Evolutionary conservation across 2,329 filamentous ascomycete genomes (phyloP), one percentile per base, ranked within the genome.

Genomic region (Talaromyces sp.): DNA sequence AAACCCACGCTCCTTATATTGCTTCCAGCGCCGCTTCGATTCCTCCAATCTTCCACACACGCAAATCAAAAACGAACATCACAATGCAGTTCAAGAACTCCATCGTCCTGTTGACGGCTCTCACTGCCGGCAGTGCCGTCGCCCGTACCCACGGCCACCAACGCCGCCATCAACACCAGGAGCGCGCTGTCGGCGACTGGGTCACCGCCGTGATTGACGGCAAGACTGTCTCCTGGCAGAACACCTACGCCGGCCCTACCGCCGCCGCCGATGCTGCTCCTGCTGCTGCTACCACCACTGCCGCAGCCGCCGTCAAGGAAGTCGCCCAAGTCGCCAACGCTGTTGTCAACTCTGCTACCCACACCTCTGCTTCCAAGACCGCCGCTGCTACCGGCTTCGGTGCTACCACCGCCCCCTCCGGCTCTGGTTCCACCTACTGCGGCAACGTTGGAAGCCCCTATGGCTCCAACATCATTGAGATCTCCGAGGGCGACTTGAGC

Each of bases 21-120:
- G 66, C 50, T 31, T 35, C 58, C 31, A 22, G 31, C 35, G 31
- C 27, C 63, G 22, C 56, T 47, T 27, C 47, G 57, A 41, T 33
- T 57, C 54, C 43, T 13, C 31, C 10, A 43, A 65, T 37, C 24
- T 13, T 24, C 13, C 10, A 19, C 19, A 52, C 45, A 10, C 37
- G 8, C 22, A 50, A 16, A 14, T 27, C 24, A 50, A 16, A 16
- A n/a, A 3, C 35, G 9, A 27, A n/a, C 47, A 27, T 59, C 69
- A 75, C 62, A 39, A 79, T 79, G 77, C 75, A 77, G 67, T 65
- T 78, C 70, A 77, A 78, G 68, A 75, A 76, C 69, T 74, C 76
- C 22, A 52, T 77, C 66, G 63, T 77, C 63, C 67, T 78, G 65
- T 65, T 77, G 63, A 72, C 75, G 63, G 76, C 76, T 61, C 62